Base-by-base conservation (phyloP, 2,329 filamentous ascomycete genomes). In the Diaporthe eres region DNA sequence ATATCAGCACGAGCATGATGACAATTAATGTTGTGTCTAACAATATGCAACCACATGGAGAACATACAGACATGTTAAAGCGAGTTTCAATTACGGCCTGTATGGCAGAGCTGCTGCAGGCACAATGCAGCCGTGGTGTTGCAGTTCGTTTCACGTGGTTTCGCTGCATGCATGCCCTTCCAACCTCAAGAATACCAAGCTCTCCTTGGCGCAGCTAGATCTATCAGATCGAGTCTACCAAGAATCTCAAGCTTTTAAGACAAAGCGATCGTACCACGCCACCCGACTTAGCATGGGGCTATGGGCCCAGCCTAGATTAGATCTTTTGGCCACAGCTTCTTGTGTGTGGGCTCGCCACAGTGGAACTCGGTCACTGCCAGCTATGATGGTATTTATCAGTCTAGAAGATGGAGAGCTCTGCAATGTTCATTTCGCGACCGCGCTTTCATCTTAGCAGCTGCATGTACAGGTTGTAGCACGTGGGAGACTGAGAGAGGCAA, bases 161-260 rank as follows among this genome's bases (percentile, higher is more conserved):
- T 7, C 39, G 49, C 49, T 37, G 65, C 65, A 55, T 55, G 49
- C 44, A 68, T 15, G 34, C n/a, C 13, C n/a, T 42, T 10, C 12
- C 34, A 28, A 22, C 1, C 5, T 28, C 34, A 55, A 55, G 65
- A 42, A 55, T 55, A 70, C 65, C 49, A 70, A 70, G 65, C 49
- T 28, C 34, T 70, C 6, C 65, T 70, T 70, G 65, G 65, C 65
- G 49, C 49, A 42, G 49, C 47, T 55, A 70, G 49, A 22, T 68
- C 65, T 47, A 39, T 12, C 13, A 19, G 13, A 65, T 25, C 15
- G 60, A 22, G 15, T 5, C 25, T 31, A 6, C 47, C 65, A 55
- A 70, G 65, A 22, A 25, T 17, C 65, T 55, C 49, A 55, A 70
- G 65, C 65, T 55, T 70, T 70, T 42, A 7, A 42, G 4, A 70